Conservation (phyloP, 1,139 yeast genomes). For the Candida buenavistaensis region DNA sequence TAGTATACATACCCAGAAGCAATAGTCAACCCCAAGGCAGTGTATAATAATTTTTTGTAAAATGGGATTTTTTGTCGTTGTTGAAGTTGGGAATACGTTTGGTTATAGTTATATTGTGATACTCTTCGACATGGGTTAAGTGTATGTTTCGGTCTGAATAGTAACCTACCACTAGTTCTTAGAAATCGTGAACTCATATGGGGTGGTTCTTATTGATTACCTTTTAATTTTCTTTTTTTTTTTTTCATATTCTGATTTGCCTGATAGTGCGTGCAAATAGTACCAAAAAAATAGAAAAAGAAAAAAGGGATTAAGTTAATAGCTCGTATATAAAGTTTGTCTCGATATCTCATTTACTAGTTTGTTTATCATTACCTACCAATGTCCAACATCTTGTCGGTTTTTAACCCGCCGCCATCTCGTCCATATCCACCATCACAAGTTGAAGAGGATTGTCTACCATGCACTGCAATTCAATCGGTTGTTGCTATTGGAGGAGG, state of each 20-base stretch:
- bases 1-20: constrained; percentile 45
- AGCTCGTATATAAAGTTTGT: background rate
- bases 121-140: background rate
- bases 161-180: constrained; percentile 1
- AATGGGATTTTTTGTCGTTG: constrained; percentile 19
- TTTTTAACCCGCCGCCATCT: constrained; percentile 40
- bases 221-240: too few relatives aligned
- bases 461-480: constrained; percentile 44
- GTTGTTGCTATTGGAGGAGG: constrained; percentile 37
- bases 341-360: background rate
- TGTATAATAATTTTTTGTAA: constrained; percentile 20
- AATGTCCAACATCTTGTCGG: constrained; percentile 36
- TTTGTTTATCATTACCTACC: background rate
- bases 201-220: background rate
- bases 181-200: background rate
- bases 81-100: constrained; percentile 8
- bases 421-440: constrained; percentile 20
- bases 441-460: constrained; percentile 31
- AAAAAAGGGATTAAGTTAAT: background rate
- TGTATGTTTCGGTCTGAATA: constrained; percentile 2
- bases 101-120: constrained; percentile 9
- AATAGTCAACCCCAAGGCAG: constrained; percentile 29
- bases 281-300: too few relatives aligned
- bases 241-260: background rate
- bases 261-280: too few relatives aligned